A percentile compares a stretch with the other conserved stretches of the same genome.
Conservation (phyloP, 2,329 filamentous ascomycete genomes). For the Ophiostoma australiae region DNA sequence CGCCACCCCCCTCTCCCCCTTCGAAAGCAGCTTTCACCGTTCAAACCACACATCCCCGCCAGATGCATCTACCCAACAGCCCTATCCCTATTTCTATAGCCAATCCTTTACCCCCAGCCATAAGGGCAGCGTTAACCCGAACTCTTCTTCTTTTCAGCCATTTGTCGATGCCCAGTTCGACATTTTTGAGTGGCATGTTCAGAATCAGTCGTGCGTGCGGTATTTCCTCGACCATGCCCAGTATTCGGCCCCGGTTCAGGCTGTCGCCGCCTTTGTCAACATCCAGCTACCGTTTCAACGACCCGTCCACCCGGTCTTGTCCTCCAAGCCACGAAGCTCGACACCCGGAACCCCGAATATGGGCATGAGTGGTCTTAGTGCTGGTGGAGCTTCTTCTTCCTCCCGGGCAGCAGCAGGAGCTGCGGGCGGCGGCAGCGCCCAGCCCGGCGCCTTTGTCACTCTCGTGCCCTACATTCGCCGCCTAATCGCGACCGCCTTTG, state of each 20-base stretch:
- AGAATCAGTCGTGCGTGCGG: constrained; percentile 80
- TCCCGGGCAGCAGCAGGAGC: not conserved
- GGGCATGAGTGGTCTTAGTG: constrained; percentile 31
- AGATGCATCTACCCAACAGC: not conserved
- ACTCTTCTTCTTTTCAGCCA: constrained; percentile 35
- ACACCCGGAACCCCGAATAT: not conserved
- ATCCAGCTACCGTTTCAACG: constrained; percentile 86
- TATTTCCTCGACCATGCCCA: constrained; percentile 93
- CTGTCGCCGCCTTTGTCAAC: constrained; percentile 84
- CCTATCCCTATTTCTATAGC: not conserved
- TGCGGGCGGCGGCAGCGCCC: constrained; percentile 31
- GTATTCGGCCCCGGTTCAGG: constrained; percentile 75
- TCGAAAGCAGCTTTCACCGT: not conserved
- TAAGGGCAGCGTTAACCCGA: constrained; percentile 24
- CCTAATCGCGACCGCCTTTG: constrained; percentile 85
- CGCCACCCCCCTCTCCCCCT: not conserved
- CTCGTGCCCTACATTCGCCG: constrained; percentile 86
- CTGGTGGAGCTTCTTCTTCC: not conserved
- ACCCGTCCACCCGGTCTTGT: constrained; percentile 42
- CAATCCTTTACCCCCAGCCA: not conserved
- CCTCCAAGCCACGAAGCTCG: constrained; percentile 30
- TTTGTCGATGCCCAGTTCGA: constrained; percentile 57
- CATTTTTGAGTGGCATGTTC: constrained; percentile 88
- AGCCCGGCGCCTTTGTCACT: constrained; percentile 48
- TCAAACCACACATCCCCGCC: not conserved